phyloP scores from a whole-genome alignment of 495 filamentous ascomycete species.

The Hyphodiscus hymeniophilus region DNA sequence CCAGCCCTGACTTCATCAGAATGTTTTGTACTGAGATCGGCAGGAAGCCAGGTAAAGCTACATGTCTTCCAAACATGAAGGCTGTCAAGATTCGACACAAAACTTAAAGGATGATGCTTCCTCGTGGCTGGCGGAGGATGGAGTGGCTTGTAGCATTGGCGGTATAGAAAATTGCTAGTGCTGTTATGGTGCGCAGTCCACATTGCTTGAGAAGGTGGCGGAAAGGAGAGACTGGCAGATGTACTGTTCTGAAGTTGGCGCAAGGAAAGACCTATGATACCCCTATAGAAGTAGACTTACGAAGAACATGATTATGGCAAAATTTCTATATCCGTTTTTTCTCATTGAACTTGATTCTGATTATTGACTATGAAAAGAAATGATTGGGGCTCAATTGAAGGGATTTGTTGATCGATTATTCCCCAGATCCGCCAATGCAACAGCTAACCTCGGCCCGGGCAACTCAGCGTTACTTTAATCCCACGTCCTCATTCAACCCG shows the following conservation, averaged over 20 bases:
- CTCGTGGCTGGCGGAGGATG: not conserved
- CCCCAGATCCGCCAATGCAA: not conserved
- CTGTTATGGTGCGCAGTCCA: not conserved
- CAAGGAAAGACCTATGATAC: constrained; percentile 13
- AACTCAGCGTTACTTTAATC: not conserved
- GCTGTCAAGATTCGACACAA: constrained; percentile 55
- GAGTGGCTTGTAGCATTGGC: not conserved
- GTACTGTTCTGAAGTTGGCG: not conserved
- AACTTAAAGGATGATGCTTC: not conserved
- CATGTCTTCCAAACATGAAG: constrained; percentile 59
- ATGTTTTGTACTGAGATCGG: constrained; percentile 85
- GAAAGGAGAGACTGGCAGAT: not conserved
- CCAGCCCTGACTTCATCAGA: constrained; percentile 71
- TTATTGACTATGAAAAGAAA: too few relatives aligned
- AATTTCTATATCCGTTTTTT: not conserved
- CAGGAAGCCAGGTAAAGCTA: constrained; percentile 57
- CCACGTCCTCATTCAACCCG: not conserved
- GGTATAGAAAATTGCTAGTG: not conserved
- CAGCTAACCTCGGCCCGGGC: not conserved
- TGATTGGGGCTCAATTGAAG: too few relatives aligned
- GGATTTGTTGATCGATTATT: too few relatives aligned
- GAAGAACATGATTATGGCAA: constrained; percentile 2
- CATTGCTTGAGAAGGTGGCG: not conserved
- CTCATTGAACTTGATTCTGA: too few relatives aligned
- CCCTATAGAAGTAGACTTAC: constrained; percentile 4